Conservation (phyloP, 2,329 filamentous ascomycete species). For the Neonectria neomacrospora region DNA sequence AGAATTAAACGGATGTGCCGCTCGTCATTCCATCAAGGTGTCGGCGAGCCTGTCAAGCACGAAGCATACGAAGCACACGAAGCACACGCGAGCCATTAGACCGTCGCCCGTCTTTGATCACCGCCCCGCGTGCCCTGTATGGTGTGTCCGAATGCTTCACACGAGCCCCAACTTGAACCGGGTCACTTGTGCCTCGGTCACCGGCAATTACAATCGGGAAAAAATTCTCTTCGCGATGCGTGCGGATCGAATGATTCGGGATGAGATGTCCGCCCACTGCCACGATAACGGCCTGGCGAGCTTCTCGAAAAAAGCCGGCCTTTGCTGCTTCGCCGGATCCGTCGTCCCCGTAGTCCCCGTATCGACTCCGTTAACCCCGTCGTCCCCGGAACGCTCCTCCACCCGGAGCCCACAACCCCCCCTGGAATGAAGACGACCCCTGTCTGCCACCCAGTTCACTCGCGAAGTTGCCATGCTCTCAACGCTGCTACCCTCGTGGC, state of each 20-base stretch:
- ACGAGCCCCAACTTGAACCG: constrained; percentile 8
- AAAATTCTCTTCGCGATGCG: constrained; percentile 22
- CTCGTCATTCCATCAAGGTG: neutral
- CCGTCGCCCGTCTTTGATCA: neutral
- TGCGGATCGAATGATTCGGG: constrained; percentile 32
- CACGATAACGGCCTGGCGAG: constrained; percentile 33
- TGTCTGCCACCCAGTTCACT: constrained; percentile 39
- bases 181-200: constrained; percentile 16
- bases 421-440: constrained; percentile 33
- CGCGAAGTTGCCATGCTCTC: constrained; percentile 13
- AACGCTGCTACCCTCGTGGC: constrained; percentile 20
- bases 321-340: constrained; percentile 31
- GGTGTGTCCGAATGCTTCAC: constrained; percentile 19
- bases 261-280: constrained; percentile 19
- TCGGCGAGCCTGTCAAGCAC: neutral
- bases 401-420: constrained; percentile 35
- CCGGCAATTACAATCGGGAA: constrained; percentile 15
- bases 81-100: neutral
- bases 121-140: constrained; percentile 28
- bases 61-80: too few species aligned
- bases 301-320: constrained; percentile 27
- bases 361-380: constrained; percentile 31
- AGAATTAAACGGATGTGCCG: constrained; percentile 13
- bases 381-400: constrained; percentile 32
- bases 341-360: constrained; percentile 20